Base-by-base conservation (phyloP, 2,329 filamentous ascomycete genomes). In the Basipetospora chlamydospora region DNA sequence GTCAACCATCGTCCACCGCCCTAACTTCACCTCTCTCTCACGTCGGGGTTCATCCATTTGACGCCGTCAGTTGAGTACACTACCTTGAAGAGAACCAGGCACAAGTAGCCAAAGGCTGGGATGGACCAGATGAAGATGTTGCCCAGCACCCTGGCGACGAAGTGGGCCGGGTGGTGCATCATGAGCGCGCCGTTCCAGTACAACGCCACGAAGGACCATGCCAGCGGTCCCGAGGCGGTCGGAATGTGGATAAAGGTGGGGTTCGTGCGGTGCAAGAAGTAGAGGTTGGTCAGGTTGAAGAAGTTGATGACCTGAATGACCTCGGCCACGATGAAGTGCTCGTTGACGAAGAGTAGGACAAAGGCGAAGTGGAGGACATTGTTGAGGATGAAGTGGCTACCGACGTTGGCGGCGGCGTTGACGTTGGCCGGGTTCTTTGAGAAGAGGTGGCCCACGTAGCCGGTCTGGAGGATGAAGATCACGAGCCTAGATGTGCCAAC, bases 91-190 rank as follows among this genome's bases (percentile, higher is more conserved):
- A 67, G 59, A 3, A 73, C 54, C 37, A 93, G 67, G 62, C 87
- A 88, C 55, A 86, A 83, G 26, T 73, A 50, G 7, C 86, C 86
- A 49, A 86, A 81, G 2, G 70, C 73, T 28, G 88, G 61, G 43
- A 88, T 77, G 18, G 77, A 74, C 86, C 86, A 94, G 50, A 94
- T 81, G 47, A 86, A 85, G 45, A 93, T 64, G 52, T 94, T 93
- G 35, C 82, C 85, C 17, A 90, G 71, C 45, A 93, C 77, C 33
- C 83, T 66, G n/a, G 81, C 78, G 2, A 78, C 66, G 4, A 85
- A 56, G 40, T 63, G 70, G 39, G 77, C 61, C 6, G 75, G 68
- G 50, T 83, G 66, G n/a, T 63, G 63, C n/a, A 88, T 72, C 52
- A 82, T 81, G 33, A 87, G 77, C 15, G 86, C 84, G 7, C 86